A percentile compares a stretch with the other conserved stretches of the same genome.
These are phyloP conservation scores for Verticillium zaregamsianum DNA, from an alignment of 2,329 filamentous ascomycete species.

Conservation along the genomic window DNA sequence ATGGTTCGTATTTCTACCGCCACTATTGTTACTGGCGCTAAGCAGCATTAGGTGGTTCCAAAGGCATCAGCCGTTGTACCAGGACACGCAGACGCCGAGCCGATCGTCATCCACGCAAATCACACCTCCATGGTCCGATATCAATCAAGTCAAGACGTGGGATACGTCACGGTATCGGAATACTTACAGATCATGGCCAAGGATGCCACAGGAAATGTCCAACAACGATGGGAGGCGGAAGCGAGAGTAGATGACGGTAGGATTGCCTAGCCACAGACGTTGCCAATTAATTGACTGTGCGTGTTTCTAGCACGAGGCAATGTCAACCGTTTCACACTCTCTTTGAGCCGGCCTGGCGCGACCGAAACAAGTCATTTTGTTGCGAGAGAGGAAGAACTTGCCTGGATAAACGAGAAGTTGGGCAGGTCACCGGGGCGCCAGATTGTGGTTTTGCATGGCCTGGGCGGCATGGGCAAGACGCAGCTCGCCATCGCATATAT, in stretches of 20 bases:
- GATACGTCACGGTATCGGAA: background rate
- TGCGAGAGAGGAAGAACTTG: background rate
- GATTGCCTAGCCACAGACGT: too few species aligned
- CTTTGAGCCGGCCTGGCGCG: too few species aligned
- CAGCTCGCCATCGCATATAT: conserved; percentile 34
- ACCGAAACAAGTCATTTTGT: background rate
- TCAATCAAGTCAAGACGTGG: background rate
- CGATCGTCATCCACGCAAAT: conserved; percentile 5
- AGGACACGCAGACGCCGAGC: background rate
- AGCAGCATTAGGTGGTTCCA: background rate
- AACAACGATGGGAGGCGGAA: background rate
- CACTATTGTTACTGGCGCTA: background rate
- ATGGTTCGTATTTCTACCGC: background rate
- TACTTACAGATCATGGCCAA: background rate
- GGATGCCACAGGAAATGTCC: background rate
- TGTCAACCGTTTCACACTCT: too few species aligned
- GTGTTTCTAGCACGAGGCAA: too few species aligned
- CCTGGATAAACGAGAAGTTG: background rate
- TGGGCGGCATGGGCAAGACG: conserved; percentile 42
- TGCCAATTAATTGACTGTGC: too few species aligned
- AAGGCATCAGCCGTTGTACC: background rate
- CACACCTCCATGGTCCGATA: background rate
- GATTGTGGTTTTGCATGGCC: conserved; percentile 27
- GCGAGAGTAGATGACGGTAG: background rate
- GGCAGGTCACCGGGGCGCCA: background rate